Conservation (phyloP, 495 filamentous ascomycete species). For the Friedmanniomyces simplex region DNA sequence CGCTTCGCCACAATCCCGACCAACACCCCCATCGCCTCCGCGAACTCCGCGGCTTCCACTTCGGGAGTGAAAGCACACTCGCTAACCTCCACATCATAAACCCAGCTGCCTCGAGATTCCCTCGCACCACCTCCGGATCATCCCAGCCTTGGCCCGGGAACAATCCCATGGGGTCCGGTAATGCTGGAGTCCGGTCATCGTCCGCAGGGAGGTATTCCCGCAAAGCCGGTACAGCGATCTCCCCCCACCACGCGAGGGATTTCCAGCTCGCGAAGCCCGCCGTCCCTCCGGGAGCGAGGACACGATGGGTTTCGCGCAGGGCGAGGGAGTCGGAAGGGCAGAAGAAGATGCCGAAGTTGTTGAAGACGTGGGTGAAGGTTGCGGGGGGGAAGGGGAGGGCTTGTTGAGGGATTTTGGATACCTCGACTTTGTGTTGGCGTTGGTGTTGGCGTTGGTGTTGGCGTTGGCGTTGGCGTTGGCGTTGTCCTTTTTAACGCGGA, state of each 20-base stretch:
- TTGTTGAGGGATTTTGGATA: constrained; percentile 3
- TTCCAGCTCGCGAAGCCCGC: constrained; percentile 10
- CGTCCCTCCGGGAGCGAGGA: neutral
- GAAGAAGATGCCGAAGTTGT: constrained; percentile 57
- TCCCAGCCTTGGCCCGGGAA: constrained; percentile 6
- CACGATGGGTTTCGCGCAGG: neutral
- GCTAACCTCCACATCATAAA: constrained; percentile 5
- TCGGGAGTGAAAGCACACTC: constrained; percentile 10
- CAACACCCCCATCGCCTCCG: constrained; percentile 6
- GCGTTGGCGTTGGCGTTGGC: neutral
- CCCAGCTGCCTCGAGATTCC: constrained; percentile 5
- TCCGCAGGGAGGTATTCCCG: neutral
- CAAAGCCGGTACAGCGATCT: constrained; percentile 6
- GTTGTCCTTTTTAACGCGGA: neutral
- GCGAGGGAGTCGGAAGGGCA: neutral
- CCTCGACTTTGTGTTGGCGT: constrained; percentile 2
- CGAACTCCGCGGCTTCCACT: constrained; percentile 6
- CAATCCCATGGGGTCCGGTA: neutral
- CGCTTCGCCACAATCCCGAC: constrained; percentile 4
- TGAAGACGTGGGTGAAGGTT: constrained; percentile 50
- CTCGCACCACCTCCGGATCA: neutral
- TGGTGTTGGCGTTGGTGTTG: too few species aligned
- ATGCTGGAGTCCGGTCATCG: too few species aligned
- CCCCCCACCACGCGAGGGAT: constrained; percentile 4
- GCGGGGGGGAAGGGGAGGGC: neutral